These are phyloP conservation scores for Curvularia sp. DNA, from an alignment of 2,329 filamentous ascomycete species.

Conservation along the genomic window DNA sequence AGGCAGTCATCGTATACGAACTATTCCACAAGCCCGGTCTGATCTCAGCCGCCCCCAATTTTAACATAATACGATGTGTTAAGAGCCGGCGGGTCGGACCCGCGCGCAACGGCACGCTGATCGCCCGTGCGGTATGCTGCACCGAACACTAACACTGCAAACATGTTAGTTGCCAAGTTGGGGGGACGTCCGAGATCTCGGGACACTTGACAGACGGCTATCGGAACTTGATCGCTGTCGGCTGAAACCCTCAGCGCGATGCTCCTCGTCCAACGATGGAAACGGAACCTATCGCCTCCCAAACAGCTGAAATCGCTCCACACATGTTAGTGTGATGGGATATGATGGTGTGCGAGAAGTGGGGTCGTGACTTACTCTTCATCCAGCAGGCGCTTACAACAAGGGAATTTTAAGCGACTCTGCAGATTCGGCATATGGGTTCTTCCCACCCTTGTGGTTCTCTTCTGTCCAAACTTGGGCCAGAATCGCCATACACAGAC, in stretches of 20 bases:
- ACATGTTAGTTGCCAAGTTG: neutral
- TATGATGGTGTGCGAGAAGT: neutral
- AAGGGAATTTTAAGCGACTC: neutral
- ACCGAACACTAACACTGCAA: neutral
- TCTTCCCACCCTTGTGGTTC: neutral
- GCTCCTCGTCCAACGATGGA: neutral
- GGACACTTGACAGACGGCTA: neutral
- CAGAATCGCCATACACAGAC: neutral
- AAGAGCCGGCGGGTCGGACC: constrained; percentile 4
- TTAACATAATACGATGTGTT: constrained; percentile 1
- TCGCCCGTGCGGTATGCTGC: neutral
- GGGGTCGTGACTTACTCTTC: neutral
- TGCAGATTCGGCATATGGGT: neutral
- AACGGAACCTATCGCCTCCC: neutral
- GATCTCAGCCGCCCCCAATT: neutral
- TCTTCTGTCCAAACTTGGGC: neutral
- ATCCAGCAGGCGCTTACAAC: constrained; percentile 1
- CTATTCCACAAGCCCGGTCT: neutral
- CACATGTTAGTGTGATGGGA: neutral
- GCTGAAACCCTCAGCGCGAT: neutral
- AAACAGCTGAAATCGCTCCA: neutral
- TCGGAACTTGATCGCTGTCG: neutral
- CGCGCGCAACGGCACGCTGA: neutral
- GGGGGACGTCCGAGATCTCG: neutral
- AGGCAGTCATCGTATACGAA: neutral